Conservation (phyloP, 768 basidiomycete species). For the Boletus speciosus region DNA sequence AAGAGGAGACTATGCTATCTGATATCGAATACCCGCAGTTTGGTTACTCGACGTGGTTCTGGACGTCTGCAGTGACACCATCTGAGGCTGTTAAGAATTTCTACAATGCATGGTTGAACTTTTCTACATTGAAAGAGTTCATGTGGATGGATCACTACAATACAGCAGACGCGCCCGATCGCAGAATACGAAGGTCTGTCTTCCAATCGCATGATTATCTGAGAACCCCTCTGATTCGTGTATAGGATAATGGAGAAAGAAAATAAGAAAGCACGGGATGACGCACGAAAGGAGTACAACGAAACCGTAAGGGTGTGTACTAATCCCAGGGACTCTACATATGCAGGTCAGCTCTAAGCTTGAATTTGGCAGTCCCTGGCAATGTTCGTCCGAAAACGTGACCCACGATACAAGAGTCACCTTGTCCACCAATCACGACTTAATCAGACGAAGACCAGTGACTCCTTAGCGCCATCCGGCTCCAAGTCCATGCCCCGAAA, state of each 20-base stretch:
- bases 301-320: conserved; percentile 76
- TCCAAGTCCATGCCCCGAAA: conserved; percentile 26
- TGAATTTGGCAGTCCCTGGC: conserved; percentile 54
- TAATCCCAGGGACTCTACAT: not conserved
- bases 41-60: conserved; percentile 74
- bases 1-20: conserved; percentile 61
- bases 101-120: conserved; percentile 84
- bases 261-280: conserved; percentile 88
- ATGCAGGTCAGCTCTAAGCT: not conserved
- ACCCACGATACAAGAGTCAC: conserved; percentile 79
- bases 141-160: conserved; percentile 87
- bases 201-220: not conserved
- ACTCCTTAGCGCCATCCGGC: conserved; percentile 30
- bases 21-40: conserved; percentile 72
- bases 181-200: conserved; percentile 70
- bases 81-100: conserved; percentile 63
- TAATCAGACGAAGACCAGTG: conserved; percentile 27
- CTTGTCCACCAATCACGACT: conserved; percentile 45
- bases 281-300: conserved; percentile 87
- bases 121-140: conserved; percentile 85
- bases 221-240: not conserved
- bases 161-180: conserved; percentile 77
- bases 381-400: conserved; percentile 78
- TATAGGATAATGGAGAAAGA: conserved; percentile 89
- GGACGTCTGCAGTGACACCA: conserved; percentile 49